Base-by-base conservation (phyloP, 306 rosid genomes). In the Senna siamea region DNA sequence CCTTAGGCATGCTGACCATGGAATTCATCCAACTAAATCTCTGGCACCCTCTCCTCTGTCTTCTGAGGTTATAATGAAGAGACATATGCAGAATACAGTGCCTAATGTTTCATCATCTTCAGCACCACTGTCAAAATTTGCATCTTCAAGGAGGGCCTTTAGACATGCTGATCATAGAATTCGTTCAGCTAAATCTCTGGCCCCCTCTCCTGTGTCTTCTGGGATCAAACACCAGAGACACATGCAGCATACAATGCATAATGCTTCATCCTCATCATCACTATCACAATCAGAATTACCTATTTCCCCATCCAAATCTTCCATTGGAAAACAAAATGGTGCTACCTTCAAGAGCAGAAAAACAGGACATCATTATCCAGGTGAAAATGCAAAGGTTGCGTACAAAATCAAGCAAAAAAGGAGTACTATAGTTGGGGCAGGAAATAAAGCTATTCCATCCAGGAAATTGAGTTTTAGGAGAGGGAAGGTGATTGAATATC, bases 401-500 rank as follows among this genome's bases (percentile, higher is more conserved):
- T 48, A 66, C 72, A 87, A 73, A 77, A 77, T 77, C 69, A 83
- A 82, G 77, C 66, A 74, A 61, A 79, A 46, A 74, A 76, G 62
- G 81, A 59, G 74, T 74, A 66, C 82, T 35, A 54, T 9, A 71
- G 73, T 74, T 32, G 79, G 57, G 15, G 47, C 71, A 53, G 89
- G 81, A 74, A 81, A 63, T 12, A 81, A 70, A 55, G 82, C n/a
- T 69, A 9, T 30, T 73, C 71, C 79, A 12, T n/a, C 86, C n/a
- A 43, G 65, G 69, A 87, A 82, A 76, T 54, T 91, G 77, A 80
- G 69, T 61, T 89, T 93, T 73, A 80, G 82, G 78, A 87, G 89
- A 79, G 97, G 93, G 47, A 86, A 75, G 73, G 78, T 85, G 79
- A 59, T 91, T 20, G 97, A 91, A 65, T 57, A 82, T 77, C 87